Base-by-base conservation (phyloP, 192 early-diverging fungal genomes). In the Gryganskiella cystojenkinii region DNA sequence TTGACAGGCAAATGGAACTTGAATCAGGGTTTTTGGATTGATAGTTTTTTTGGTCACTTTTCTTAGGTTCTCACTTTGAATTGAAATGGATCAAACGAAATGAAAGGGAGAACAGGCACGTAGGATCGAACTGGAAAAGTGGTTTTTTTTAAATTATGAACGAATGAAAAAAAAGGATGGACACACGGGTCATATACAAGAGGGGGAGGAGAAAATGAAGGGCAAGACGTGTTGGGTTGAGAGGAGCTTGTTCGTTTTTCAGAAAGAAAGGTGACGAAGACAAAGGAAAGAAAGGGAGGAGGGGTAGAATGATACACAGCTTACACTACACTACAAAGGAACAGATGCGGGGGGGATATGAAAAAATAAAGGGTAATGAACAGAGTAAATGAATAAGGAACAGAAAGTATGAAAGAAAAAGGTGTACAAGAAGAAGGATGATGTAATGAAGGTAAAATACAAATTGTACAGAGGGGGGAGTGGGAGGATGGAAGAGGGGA, bases 381-480 rank as follows among this genome's bases (percentile, higher is more conserved):
- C 25, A 37, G 31, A n/a, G 46, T 13, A 43, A 9, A 42, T 24
- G 37, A 37, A 59, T 0, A 28, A 46, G 28, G 22, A 54, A 42
- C 43, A 55, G 64, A 24, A 14, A 24, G 33, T 0, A 28, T 8
- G 22, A 15, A 44, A 31, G 34, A 13, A 17, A 45, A 27, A 24
- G 15, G 20, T 11, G 47, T 27, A 14, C 33, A n/a, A 33, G 15
- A 33, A 45, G 59, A 56, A 37, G 45, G 34, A 37, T 30, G 61
- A 55, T 11, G 30, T 15, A n/a, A 28, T 2, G 19, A 55, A 4
- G 33, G 54, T 56, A 0, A 5, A 33, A 24, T 33, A 45, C 42
- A 13, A 33, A 52, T 58, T 22, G 44, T 44, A 52, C 52, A 56
- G 30, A 30, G 61, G 22, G 34, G n/a, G 28, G 34, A 19, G 55